Evolutionary conservation across 805 yeast species (phyloP).

Genomic region (Hanseniaspora guilliermondii): DNA sequence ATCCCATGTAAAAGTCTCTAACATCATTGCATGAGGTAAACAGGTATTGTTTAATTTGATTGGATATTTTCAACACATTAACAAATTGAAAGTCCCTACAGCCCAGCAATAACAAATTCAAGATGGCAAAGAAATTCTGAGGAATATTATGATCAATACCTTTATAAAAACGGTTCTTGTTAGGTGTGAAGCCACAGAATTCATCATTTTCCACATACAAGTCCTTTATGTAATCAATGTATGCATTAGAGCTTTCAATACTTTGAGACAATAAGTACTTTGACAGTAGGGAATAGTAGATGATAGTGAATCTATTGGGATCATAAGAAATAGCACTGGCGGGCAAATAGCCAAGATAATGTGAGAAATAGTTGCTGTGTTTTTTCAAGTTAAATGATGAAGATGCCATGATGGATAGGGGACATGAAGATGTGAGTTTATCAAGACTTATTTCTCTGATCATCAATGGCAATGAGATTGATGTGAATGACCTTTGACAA

Average conservation of each 20-base stretch:
- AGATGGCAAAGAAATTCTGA: conserved; percentile 9
- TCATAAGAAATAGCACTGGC: neutral
- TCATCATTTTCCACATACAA: neutral
- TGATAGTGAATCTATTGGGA: conserved; percentile 8
- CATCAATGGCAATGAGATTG: neutral
- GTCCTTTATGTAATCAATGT: neutral
- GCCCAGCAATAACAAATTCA: conserved; percentile 1
- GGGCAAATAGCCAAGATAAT: neutral
- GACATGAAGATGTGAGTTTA: neutral
- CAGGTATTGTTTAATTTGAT: neutral
- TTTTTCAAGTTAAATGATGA: conserved; percentile 1
- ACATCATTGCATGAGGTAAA: conserved; percentile 1
- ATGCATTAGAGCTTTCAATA: neutral
- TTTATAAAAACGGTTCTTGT: neutral
- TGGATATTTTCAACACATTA: neutral
- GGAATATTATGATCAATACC: neutral
- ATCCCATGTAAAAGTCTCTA: conserved; percentile 7
- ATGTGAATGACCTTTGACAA: neutral
- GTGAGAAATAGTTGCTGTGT: conserved; percentile 1
- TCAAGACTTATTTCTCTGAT: neutral
- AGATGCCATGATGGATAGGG: neutral
- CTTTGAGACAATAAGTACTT: neutral
- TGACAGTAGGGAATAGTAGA: neutral
- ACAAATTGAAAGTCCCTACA: neutral
- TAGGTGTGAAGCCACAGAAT: conserved; percentile 7